phyloP scores from a whole-genome alignment of 352 stramenopile species.

The Phytophthora europaea region DNA sequence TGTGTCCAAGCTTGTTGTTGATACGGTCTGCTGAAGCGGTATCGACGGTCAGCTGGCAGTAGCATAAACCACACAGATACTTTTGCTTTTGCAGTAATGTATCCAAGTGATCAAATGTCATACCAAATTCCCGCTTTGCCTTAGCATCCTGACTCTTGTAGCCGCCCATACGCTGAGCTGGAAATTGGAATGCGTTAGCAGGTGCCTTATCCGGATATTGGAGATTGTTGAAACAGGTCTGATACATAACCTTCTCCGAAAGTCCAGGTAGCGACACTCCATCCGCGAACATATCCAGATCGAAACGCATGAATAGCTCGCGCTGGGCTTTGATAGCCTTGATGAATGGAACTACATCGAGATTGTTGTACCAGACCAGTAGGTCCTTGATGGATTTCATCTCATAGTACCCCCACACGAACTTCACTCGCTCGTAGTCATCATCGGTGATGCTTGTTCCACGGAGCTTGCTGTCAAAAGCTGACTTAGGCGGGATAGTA shows the following conservation, averaged over 20 bases:
- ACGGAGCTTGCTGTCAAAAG: neutral
- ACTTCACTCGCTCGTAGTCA: neutral
- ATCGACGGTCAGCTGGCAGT: constrained; percentile 25
- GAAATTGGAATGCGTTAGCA: constrained; percentile 34
- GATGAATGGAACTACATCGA: constrained; percentile 43
- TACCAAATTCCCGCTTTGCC: no score
- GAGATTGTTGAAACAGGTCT: constrained; percentile 26
- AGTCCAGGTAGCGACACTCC: constrained; percentile 23
- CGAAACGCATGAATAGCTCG: constrained; percentile 23
- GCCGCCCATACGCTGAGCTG: no score
- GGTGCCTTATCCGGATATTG: no score
- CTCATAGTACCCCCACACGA: neutral
- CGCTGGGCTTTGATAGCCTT: constrained; percentile 24
- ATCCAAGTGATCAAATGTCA: constrained; percentile 23
- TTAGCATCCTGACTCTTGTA: no score
- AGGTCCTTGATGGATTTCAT: constrained; percentile 49
- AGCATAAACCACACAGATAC: constrained; percentile 36
- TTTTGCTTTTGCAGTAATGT: constrained; percentile 32
- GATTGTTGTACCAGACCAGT: constrained; percentile 26
- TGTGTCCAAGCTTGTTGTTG: no score
- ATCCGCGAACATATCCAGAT: constrained; percentile 39
- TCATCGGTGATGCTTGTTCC: neutral
- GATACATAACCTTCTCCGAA: constrained; percentile 40
- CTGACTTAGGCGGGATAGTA: neutral
- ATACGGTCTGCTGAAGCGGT: constrained; percentile 32